Base-by-base conservation (phyloP, 768 basidiomycete species). In the Lyophyllum decastes region DNA sequence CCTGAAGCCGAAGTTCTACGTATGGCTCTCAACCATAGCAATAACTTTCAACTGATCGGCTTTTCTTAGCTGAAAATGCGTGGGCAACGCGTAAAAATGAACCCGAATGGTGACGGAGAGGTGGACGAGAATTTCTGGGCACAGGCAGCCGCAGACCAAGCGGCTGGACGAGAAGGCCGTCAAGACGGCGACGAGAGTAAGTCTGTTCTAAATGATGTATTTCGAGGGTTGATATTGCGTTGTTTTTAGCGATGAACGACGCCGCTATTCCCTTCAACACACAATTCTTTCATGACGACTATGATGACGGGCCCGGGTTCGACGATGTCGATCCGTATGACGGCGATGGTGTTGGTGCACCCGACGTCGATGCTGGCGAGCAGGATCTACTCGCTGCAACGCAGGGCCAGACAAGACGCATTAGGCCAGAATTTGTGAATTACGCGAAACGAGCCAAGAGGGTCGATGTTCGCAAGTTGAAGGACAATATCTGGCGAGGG, bases 81-180 rank as follows among this genome's bases (percentile, higher is more conserved):
- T 14, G 90, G 92, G 8, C 86, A 86, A 54, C 79, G 80, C 35
- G 84, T 79, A 46, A 66, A 70, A 63, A 74, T 80, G 63, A 84
- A 87, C 55, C 80, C 85, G 55, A 78, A 82, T 26, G 84, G 82
- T 26, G 89, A 94, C 61, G 94, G 90, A 26, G 95, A 97, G 72
- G 88, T 96, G 25, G 96, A 98, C 68, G 94, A 95, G 73, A 87
- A 91, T 60, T 98, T 95, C 78, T 98, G 97, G 97, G 95, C 95
- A 0, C 90, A 94, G 65, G 94, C 93, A 4, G 95, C 94, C 10
- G 93, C 92, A 0, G 85, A 91, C 50, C 88, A 92, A 70, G 87
- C 86, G 14, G 89, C 82, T 9, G 84, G 77, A 10, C 82, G 82
- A 17, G 63, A 70, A 19, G 77, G 70, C 6, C 82, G 82, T 55